Percentiles rank a stretch among this genome's conserved stretches.
Conservation (phyloP, 2,329 filamentous ascomycete species). For the Aspergillus ustus region DNA sequence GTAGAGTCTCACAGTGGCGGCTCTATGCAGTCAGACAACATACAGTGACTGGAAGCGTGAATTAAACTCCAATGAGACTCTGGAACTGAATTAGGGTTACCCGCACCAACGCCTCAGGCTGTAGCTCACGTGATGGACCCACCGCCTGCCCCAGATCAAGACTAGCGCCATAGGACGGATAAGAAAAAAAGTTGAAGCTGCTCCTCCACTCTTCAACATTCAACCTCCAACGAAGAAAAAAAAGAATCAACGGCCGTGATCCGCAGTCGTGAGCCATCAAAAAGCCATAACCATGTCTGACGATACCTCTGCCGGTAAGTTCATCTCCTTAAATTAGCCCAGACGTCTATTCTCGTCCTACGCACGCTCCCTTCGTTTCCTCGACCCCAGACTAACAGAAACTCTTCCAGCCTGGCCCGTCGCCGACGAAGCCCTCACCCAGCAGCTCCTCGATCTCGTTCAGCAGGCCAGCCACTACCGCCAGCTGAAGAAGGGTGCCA, state of each 20-base stretch:
- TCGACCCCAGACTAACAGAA: constrained; percentile 14
- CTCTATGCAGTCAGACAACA: neutral
- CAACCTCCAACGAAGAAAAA: neutral
- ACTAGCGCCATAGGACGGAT: neutral
- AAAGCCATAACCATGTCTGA: constrained; percentile 35
- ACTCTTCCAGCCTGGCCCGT: constrained; percentile 65
- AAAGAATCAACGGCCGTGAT: constrained; percentile 39
- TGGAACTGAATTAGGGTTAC: neutral
- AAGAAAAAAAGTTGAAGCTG: neutral
- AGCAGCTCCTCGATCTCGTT: constrained; percentile 81
- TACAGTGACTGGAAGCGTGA: neutral
- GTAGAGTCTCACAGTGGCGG: too few species aligned
- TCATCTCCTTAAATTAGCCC: neutral
- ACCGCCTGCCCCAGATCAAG: neutral
- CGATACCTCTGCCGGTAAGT: constrained; percentile 37
- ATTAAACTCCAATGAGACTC: neutral
- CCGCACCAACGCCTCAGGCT: neutral
- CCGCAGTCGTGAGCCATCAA: constrained; percentile 43
- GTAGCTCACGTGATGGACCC: neutral
- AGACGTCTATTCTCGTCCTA: neutral
- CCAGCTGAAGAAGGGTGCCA: constrained; percentile 88
- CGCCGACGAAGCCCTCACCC: constrained; percentile 73
- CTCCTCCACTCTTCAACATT: constrained; percentile 1
- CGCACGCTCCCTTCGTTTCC: neutral
- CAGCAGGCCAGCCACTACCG: constrained; percentile 68